A percentile compares a stretch with the other conserved stretches of the same genome.
These are phyloP conservation scores for Microcos paniculata DNA, from an alignment of 345 rosid genomes.

Conservation along the genomic window DNA sequence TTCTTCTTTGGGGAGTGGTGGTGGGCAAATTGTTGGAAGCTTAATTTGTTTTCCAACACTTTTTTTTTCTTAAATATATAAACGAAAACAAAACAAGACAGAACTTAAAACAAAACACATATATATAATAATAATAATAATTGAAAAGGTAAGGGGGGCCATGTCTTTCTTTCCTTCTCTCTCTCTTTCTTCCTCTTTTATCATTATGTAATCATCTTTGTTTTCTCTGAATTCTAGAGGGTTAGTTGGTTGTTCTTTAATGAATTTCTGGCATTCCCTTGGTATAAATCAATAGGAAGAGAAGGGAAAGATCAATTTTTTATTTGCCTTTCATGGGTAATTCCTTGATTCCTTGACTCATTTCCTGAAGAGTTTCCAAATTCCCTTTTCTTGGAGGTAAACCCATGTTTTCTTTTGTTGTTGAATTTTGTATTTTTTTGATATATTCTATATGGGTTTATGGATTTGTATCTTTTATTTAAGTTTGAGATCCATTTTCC, in stretches of 20 bases:
- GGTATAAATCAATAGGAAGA: background rate
- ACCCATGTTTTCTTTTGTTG: background rate
- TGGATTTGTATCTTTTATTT: background rate
- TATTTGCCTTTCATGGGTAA: conserved; percentile 20
- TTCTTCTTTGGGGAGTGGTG: background rate
- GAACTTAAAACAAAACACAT: conserved; percentile 16
- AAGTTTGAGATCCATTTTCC: conserved; percentile 7
- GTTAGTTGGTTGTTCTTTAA: conserved; percentile 27
- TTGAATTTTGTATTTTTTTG: background rate
- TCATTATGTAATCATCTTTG: conserved; percentile 3
- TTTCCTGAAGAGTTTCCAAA: conserved; percentile 29
- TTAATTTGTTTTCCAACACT: conserved; percentile 23
- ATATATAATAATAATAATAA: too few relatives aligned
- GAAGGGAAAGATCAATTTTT: conserved; percentile 2
- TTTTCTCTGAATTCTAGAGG: conserved; percentile 35
- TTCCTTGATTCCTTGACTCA: conserved; percentile 33
- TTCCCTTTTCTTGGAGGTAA: conserved; percentile 44
- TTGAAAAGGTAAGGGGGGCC: conserved; percentile 28
- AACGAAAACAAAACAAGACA: background rate
- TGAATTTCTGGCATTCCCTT: conserved; percentile 29
- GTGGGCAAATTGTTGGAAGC: background rate
- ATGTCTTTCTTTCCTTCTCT: background rate
- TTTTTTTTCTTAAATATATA: too few relatives aligned
- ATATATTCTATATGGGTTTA: background rate
- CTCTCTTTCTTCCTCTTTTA: conserved; percentile 13